Evolutionary conservation across 2,329 filamentous ascomycete species (phyloP), one percentile per base, ranked within the genome.

Genomic region (Epichloe sylvatica): DNA sequence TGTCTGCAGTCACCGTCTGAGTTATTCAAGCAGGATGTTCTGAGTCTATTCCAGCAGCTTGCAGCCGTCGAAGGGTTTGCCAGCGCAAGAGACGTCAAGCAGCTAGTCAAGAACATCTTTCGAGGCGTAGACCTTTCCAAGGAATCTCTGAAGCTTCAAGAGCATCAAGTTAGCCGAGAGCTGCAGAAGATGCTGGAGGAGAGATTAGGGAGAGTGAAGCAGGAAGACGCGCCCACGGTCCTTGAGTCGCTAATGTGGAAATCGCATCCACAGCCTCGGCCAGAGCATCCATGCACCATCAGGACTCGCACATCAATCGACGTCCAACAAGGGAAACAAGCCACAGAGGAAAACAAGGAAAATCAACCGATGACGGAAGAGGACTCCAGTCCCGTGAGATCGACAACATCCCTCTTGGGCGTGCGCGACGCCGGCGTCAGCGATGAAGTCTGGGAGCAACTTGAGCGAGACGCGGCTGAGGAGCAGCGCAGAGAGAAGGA

Each of bases 51-150:
- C 83, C 36, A 46, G 58, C 0, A 38, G 47, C 0, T 60, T 84
- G 0, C 33, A 34, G 12, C 15, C 0, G 65, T 75, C 3, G 59
- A 70, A 0, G 70, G 70, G 6, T 85, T 81, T 78, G 82, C 74
- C 0, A 85, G 77, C 53, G 81, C 74, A 0, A 70, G 81, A 4
- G 82, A 86, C 44, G 71, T 86, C 1, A 64, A 76, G 12, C 74
- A 72, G 0, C 41, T 85, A 0, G 69, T 66, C 0, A 77, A 74
- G 50, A 56, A 47, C 1, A 72, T 83, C 1, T 78, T 79, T 53
- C 60, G 62, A 15, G 57, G 17, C 5, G 25, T 17, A 41, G 35
- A 37, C 17, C 25, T 30, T 3, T 30, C 25, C 25, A 30, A 30
- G 25, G 25, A 9, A 9, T 9, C 25, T 1, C 8, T 30, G 25